Evolutionary conservation across 805 yeast genomes (phyloP).

Genomic region (Priceomyces haplophilus): DNA sequence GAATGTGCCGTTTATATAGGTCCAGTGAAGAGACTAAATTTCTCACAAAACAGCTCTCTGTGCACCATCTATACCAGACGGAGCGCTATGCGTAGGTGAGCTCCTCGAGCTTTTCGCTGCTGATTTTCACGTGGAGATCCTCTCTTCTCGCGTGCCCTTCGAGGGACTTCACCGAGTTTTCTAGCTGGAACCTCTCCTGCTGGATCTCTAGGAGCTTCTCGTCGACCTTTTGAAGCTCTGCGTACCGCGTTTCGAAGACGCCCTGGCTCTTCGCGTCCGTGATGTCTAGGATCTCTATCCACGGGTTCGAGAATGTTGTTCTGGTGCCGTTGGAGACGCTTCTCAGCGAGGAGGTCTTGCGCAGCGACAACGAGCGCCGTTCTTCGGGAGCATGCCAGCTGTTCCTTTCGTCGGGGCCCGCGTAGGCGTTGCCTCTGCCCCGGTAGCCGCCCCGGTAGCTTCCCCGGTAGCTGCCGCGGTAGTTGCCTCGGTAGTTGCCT

Average conservation of each 20-base stretch:
- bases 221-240: slow-evolving; percentile 24
- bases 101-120: slow-evolving; percentile 50
- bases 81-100: slow-evolving; percentile 41
- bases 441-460: slow-evolving; percentile 5
- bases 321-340: not conserved
- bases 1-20: too few species aligned
- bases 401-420: not conserved
- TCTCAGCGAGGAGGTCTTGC: not conserved
- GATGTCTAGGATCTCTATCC: slow-evolving; percentile 31
- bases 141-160: slow-evolving; percentile 29
- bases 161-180: slow-evolving; percentile 14
- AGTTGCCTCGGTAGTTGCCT: slow-evolving; percentile 3
- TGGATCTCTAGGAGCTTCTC: slow-evolving; percentile 26
- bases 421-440: slow-evolving; percentile 5
- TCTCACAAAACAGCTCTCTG: too few species aligned
- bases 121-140: slow-evolving; percentile 32
- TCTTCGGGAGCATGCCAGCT: not conserved
- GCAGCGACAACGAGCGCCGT: not conserved
- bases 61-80: too few species aligned
- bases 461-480: slow-evolving; percentile 9
- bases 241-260: slow-evolving; percentile 23
- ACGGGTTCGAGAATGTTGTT: slow-evolving; percentile 23
- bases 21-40: too few species aligned
- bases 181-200: slow-evolving; percentile 19
- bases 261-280: slow-evolving; percentile 23